A percentile compares a stretch with the other conserved stretches of the same genome.
These are phyloP conservation scores for Daldinia sp. DNA, from an alignment of 2,329 filamentous ascomycete genomes.

Conservation along the genomic window DNA sequence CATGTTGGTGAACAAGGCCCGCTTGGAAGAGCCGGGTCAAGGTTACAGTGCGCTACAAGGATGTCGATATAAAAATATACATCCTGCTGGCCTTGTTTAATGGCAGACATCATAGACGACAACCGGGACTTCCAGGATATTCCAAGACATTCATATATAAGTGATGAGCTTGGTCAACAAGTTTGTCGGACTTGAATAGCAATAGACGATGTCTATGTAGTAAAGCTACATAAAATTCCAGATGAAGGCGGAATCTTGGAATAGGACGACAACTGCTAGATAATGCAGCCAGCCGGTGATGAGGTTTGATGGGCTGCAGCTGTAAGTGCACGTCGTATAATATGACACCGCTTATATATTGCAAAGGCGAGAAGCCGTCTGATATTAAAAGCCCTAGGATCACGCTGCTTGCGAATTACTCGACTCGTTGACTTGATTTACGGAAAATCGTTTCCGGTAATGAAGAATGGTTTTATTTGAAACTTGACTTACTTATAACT, in stretches of 20 bases:
- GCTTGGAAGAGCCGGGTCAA: conserved; percentile 12
- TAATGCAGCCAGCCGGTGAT: conserved; percentile 27
- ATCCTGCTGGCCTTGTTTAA: not conserved
- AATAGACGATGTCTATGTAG: too few species aligned
- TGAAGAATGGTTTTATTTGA: not conserved
- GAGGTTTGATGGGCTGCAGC: conserved; percentile 1
- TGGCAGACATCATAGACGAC: not conserved
- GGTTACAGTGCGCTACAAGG: conserved; percentile 22
- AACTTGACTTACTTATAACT: too few species aligned
- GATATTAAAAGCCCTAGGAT: not conserved
- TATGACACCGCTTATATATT: not conserved
- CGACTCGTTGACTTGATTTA: not conserved
- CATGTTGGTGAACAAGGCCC: conserved; percentile 7
- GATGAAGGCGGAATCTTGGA: too few species aligned
- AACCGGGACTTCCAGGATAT: not conserved
- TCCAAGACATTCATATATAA: not conserved
- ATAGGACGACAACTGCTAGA: too few species aligned
- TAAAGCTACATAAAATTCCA: conserved; percentile 17
- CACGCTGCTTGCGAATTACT: not conserved
- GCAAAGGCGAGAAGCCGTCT: conserved; percentile 8
- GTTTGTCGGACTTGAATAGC: not conserved
- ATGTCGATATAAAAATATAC: conserved; percentile 20
- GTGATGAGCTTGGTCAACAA: not conserved
- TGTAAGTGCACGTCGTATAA: conserved; percentile 2
- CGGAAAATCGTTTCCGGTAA: not conserved